Evolutionary conservation across 345 rosid species (phyloP).

Genomic region (Camelina hispida): DNA sequence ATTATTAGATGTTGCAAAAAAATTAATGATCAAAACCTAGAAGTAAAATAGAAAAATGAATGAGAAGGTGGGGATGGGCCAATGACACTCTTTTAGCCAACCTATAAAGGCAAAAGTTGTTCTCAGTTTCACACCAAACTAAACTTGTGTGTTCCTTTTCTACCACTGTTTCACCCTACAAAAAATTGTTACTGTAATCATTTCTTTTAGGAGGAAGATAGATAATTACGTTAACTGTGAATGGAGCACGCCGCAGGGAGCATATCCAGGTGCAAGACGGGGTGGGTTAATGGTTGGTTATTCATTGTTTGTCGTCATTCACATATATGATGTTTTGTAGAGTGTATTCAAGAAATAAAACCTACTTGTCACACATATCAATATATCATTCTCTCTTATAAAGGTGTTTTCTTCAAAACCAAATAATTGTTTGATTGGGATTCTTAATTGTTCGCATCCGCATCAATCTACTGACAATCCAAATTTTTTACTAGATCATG

Average conservation of each 20-base stretch:
- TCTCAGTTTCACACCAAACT: constrained; percentile 27
- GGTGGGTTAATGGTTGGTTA: too few species aligned
- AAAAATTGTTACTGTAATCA: not conserved
- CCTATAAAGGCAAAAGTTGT: constrained; percentile 31
- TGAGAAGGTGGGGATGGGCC: constrained; percentile 21
- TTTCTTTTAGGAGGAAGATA: not conserved
- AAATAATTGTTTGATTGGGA: too few species aligned
- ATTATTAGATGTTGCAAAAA: not conserved
- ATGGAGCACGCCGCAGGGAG: not conserved
- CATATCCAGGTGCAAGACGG: too few species aligned
- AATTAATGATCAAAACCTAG: not conserved
- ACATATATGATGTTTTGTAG: not conserved
- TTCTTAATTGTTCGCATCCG: not conserved
- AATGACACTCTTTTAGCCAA: constrained; percentile 21
- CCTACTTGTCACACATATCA: not conserved
- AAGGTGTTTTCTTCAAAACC: too few species aligned
- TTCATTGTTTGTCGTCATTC: too few species aligned
- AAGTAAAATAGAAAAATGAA: not conserved
- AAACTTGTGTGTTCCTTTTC: not conserved
- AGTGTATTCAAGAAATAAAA: not conserved
- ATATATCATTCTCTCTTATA: not conserved
- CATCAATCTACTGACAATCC: not conserved
- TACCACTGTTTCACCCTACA: not conserved
- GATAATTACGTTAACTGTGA: not conserved
- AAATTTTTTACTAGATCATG: not conserved